Conservation (phyloP, 441 rosid species). For the Populus hybrid region DNA sequence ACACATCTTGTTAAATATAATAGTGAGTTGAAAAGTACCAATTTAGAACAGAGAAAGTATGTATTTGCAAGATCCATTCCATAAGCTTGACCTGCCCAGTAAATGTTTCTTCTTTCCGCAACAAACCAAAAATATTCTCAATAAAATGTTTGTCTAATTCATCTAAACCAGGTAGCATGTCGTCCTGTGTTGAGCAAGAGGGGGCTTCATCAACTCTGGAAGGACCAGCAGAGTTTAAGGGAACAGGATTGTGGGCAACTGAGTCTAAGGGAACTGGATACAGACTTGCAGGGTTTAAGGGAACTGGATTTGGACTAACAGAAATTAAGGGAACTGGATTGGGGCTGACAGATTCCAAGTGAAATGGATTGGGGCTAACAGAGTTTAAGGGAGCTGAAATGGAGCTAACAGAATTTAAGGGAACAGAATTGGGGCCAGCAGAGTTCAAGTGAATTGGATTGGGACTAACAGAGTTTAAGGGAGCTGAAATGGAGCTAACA, state of each 20-base stretch:
- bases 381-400: slow-evolving; percentile 46
- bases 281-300: slow-evolving; percentile 43
- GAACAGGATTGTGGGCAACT: slow-evolving; percentile 31
- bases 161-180: slow-evolving; percentile 50
- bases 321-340: slow-evolving; percentile 41
- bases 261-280: slow-evolving; percentile 17
- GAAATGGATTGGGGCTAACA: slow-evolving; percentile 26
- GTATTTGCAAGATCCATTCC: slow-evolving; percentile 92
- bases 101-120: slow-evolving; percentile 87
- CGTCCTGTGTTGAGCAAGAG: slow-evolving; percentile 52
- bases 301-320: slow-evolving; percentile 29
- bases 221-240: slow-evolving; percentile 47
- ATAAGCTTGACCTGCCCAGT: slow-evolving; percentile 85
- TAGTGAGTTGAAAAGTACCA: slow-evolving; percentile 48
- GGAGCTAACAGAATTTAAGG: not conserved
- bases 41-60: slow-evolving; percentile 61
- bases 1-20: not conserved
- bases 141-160: slow-evolving; percentile 69
- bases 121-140: slow-evolving; percentile 57
- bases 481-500: slow-evolving; percentile 28
- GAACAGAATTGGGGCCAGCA: slow-evolving; percentile 22
- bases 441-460: slow-evolving; percentile 38
- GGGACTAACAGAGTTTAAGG: slow-evolving; percentile 44
- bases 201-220: slow-evolving; percentile 48
- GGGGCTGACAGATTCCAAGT: slow-evolving; percentile 3